Evolutionary conservation across 179 eudicot genomes (phyloP), one percentile per base, ranked within the genome.

Genomic region (Amaranthus tricolor): DNA sequence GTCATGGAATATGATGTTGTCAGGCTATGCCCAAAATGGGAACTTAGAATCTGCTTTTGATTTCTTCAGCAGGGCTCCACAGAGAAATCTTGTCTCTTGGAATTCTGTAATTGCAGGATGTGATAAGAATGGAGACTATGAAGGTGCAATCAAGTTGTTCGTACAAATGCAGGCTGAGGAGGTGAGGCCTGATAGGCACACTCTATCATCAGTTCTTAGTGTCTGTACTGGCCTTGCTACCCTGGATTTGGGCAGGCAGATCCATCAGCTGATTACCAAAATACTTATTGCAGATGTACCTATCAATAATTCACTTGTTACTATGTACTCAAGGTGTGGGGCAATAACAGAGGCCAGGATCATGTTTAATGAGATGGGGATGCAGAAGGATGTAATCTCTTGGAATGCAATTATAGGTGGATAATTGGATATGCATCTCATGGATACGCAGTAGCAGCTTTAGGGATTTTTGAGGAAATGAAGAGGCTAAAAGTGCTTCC

Each of bases 381-480:
- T 20, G 24, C 58, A 54, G 66, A 86, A 81, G 76, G 85, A 88
- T 79, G 88, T 87, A 31, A 84, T 89, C 15, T 80, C 89, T 57
- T 89, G 92, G 90, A 89, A 87, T 70, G 90, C 92, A 51, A 89
- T 89, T 82, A 87, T 89, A 67, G 88, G 89, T 77, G 92, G 88
- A n/a, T n/a, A n/a, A n/a, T n/a, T n/a, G n/a, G n/a, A 52, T 87
- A 85, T 69, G 90, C 92, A 51, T 82, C 86, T 61, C 85, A 89
- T 82, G 92, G 92, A 44, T 77, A 80, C 67, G 90, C 83, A 50
- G 55, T 60, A 40, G 51, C 74, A 70, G 89, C 89, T 61, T 66
- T 89, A 58, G 86, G 82, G 61, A 82, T 86, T 69, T 88, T 88
- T 62, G 88, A 81, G 72, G 66, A 62, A 57, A 85, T 89, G 89